Base-by-base conservation (phyloP, 495 filamentous ascomycete genomes). In the Evansstolkia leycettana region DNA sequence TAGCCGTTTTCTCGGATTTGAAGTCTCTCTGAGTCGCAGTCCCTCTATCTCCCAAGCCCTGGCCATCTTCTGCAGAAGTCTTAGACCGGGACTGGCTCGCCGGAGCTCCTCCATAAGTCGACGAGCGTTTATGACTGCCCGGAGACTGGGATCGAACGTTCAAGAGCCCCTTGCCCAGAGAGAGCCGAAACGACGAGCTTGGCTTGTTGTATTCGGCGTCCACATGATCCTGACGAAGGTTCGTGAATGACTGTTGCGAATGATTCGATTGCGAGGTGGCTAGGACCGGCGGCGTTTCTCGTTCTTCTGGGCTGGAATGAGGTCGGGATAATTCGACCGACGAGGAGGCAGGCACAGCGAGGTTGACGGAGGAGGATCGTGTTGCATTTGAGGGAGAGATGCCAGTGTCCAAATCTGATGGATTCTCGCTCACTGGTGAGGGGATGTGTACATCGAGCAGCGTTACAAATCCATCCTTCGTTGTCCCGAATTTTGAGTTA, bases 181-280 rank as follows among this genome's bases (percentile, higher is more conserved):
- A 62, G 6, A 51, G 48, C 8, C 56, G 53, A 37, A 64, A 65
- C 5, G 60, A 54, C 9, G 61, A 64, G 17, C 26, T 57, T 10
- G 56, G 38, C 38, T 61, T 61, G 7, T 47, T 51, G 4, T 50
- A 44, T 11, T 64, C 55, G 17, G 28, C 38, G 33, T 64, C 54
- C 10, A 49, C 45, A 20, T 48, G 49, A 12, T 58, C 54, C 7
- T 48, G 38, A 29, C 45, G 48, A 26, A 42, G 37, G 5, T 34
- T 36, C 5, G 46, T 17, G 19, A 46, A 37, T 7, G 54, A 52
- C 5, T 44, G 41, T 16, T 59, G 55, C 7, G 55, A 55, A 31
- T 45, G 39, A 29, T 53, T 58, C 11, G 54, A 41, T 34, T 48
- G 52, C 2, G 54, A 39, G 13, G 47, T 52, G 16, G n/a, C n/a